phyloP scores from a whole-genome alignment of 1,284 basidiomycete genomes.

The Ustilago shanxiensis region DNA sequence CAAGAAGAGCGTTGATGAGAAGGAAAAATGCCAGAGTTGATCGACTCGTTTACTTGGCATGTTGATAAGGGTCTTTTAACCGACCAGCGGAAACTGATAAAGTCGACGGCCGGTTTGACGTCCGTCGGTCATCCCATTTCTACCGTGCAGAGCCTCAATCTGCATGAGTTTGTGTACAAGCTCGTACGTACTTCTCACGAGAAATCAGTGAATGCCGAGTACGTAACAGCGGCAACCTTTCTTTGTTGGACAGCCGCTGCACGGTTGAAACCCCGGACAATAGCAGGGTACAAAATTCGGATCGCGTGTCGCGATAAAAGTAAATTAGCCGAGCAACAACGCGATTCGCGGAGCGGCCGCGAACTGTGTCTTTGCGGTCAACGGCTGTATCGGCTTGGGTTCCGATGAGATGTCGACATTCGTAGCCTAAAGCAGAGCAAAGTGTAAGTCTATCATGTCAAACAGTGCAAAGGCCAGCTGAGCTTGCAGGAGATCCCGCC shows the following conservation, averaged over 20 bases:
- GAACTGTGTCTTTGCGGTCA: neutral
- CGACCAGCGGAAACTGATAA: conserved; percentile 7
- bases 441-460: too few relatives aligned
- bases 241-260: neutral
- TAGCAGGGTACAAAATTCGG: neutral
- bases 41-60: neutral
- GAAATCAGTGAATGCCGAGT: neutral
- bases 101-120: neutral
- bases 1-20: too few relatives aligned
- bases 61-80: conserved; percentile 5
- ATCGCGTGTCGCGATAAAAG: neutral
- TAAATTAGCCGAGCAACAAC: neutral
- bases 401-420: neutral
- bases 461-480: too few relatives aligned
- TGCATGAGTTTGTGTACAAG: neutral
- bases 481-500: neutral
- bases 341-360: conserved; percentile 2
- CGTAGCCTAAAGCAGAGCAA: neutral
- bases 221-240: neutral
- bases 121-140: conserved; percentile 2
- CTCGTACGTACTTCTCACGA: neutral
- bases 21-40: too few relatives aligned
- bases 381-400: neutral
- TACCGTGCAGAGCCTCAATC: neutral
- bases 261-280: neutral